Base-by-base conservation (phyloP, 1,284 basidiomycete genomes). In the Puccinia novopanici region DNA sequence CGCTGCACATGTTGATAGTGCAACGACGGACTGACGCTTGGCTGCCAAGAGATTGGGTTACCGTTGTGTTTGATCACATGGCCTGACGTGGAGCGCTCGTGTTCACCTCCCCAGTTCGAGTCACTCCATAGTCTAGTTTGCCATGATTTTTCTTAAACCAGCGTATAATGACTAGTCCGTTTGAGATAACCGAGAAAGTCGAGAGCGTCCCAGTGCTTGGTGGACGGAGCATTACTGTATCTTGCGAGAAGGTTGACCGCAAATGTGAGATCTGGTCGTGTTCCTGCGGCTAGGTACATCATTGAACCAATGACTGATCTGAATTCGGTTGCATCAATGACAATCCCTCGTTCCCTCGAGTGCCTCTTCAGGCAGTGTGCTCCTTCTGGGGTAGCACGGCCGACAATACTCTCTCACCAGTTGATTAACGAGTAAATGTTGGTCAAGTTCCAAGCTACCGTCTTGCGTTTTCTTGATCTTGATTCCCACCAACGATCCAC, bases 141-240 rank as follows among this genome's bases (percentile, higher is more conserved):
- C 27, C 55, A 8, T 19, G 9, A 9, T 57, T 57, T 9, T 19
- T 57, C 19, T 22, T 30, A 8, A 57, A 57, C 19, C 55, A 57
- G 27, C 9, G 6, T 22, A n/a, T 9, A 9, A 57, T 57, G 9
- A 5, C 19, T 5, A n/a, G 55, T 57, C 27, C 55, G 6, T 22
- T 57, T 57, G 8, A 57, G 22, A 57, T 57, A 57, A 9, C 19
- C 55, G 30, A 75, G 22, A 13, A 57, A 27, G 8, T 59, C n/a
- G 3, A 75, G n/a, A 57, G 72, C 72, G 2, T 37, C 3, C 72
- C 72, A 75, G 72, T 75, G 72, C 2, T 17, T 3, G 22, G 10
- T 17, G 4, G 24, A 57, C 3, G 72, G 72, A 27, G n/a, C 37
- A 2, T 24, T 9, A 13, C 52, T 34, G 27, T 37, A 75, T 17